These are phyloP conservation scores for Clarkia xantiana DNA, from an alignment of 345 rosid genomes.

Conservation along the genomic window DNA sequence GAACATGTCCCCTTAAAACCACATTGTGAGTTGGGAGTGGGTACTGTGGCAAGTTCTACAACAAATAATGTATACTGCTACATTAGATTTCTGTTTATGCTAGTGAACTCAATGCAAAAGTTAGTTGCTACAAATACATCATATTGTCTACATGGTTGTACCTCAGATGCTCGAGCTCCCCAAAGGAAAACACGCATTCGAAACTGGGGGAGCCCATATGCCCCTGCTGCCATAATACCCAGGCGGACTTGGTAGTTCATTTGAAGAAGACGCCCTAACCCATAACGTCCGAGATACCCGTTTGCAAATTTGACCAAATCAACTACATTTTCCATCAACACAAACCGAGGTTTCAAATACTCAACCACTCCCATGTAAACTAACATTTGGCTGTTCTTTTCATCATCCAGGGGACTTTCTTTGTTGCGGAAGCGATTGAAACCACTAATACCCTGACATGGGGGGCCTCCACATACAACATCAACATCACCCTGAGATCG, in stretches of 20 bases:
- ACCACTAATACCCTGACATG: slow-evolving; percentile 74
- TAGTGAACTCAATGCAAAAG: not conserved
- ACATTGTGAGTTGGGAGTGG: slow-evolving; percentile 80
- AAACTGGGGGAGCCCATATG: slow-evolving; percentile 70
- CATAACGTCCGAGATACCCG: slow-evolving; percentile 47
- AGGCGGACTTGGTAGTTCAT: slow-evolving; percentile 49
- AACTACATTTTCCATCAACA: slow-evolving; percentile 66
- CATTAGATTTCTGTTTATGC: not conserved
- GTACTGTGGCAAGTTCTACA: slow-evolving; percentile 54
- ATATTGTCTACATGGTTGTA: slow-evolving; percentile 3
- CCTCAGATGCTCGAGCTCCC: slow-evolving; percentile 60
- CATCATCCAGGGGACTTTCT: slow-evolving; percentile 30
- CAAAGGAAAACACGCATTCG: slow-evolving; percentile 63
- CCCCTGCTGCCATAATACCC: slow-evolving; percentile 73
- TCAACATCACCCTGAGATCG: slow-evolving; percentile 13
- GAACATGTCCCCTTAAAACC: slow-evolving; percentile 36
- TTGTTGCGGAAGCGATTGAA: slow-evolving; percentile 40
- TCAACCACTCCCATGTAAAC: slow-evolving; percentile 54
- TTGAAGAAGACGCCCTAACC: slow-evolving; percentile 32
- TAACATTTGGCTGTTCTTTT: slow-evolving; percentile 39
- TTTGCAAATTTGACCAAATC: slow-evolving; percentile 41
- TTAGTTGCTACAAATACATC: not conserved
- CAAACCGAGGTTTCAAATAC: slow-evolving; percentile 36
- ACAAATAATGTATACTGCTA: not conserved
- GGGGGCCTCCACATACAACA: slow-evolving; percentile 70